Evolutionary conservation across 2,329 filamentous ascomycete species (phyloP).

Genomic region (Phialophora chinensis): DNA sequence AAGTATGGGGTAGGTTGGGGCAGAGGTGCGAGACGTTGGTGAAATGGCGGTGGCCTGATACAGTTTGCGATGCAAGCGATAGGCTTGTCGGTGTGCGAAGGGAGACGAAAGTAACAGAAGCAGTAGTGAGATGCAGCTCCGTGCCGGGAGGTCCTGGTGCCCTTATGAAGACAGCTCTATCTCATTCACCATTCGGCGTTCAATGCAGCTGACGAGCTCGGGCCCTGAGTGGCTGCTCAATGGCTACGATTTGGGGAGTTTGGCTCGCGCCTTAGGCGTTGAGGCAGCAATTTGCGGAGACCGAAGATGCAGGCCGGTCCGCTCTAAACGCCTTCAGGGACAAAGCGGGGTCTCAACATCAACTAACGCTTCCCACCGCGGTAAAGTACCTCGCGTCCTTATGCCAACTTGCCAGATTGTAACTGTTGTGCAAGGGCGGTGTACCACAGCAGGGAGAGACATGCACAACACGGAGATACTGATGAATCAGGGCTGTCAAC

Average conservation of each 20-base stretch:
- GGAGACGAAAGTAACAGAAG: slow-evolving; percentile 5
- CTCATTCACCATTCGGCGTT: slow-evolving; percentile 20
- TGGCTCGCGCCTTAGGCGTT: slow-evolving; percentile 13
- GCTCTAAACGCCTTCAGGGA: slow-evolving; percentile 8
- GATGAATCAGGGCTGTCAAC: background rate
- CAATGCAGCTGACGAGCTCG: slow-evolving; percentile 13
- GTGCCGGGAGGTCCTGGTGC: slow-evolving; percentile 3
- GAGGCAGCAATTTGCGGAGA: slow-evolving; percentile 16
- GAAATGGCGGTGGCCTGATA: slow-evolving; percentile 20
- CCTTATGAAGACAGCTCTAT: slow-evolving; percentile 23
- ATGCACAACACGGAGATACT: background rate
- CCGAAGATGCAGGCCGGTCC: slow-evolving; percentile 10
- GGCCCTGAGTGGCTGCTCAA: slow-evolving; percentile 10
- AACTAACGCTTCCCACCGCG: slow-evolving; percentile 14
- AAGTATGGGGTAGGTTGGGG: background rate
- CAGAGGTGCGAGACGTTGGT: slow-evolving; percentile 10
- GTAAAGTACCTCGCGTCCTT: slow-evolving; percentile 15
- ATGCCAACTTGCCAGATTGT: background rate
- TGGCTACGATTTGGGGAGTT: slow-evolving; percentile 10
- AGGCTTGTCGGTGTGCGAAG: slow-evolving; percentile 10
- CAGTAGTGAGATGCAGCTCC: background rate
- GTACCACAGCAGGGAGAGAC: background rate
- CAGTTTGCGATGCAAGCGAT: background rate
- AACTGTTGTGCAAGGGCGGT: slow-evolving; percentile 7
- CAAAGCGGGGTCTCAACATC: slow-evolving; percentile 17